Conservation (phyloP, 2,329 filamentous ascomycete genomes). For the Trichophyton rubrum region DNA sequence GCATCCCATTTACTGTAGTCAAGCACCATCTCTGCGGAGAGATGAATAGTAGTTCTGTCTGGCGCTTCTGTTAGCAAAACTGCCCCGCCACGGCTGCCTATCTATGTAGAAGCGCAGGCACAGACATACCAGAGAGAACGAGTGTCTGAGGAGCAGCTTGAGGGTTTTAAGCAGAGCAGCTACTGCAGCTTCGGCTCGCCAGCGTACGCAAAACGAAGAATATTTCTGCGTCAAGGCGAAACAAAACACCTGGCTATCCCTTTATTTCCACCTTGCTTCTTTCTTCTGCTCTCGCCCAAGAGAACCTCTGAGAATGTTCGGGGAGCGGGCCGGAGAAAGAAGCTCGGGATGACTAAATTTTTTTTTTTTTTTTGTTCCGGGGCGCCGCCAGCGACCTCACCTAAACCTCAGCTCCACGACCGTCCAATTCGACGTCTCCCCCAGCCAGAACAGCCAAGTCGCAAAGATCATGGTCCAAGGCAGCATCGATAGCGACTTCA, state of each 20-base stretch:
- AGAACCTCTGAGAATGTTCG: background rate
- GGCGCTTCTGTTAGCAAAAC: background rate
- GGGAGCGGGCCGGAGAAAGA: background rate
- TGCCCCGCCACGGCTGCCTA: background rate
- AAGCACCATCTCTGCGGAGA: conserved; percentile 37
- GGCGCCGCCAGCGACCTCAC: background rate
- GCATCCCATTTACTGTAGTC: conserved; percentile 59
- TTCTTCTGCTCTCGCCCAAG: background rate
- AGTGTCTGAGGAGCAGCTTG: background rate
- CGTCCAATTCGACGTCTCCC: background rate
- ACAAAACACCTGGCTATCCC: background rate
- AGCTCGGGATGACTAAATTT: background rate
- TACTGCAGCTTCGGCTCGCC: background rate
- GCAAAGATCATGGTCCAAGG: background rate
- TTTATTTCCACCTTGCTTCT: background rate
- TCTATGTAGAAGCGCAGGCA: background rate
- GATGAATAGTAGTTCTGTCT: background rate
- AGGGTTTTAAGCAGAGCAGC: background rate
- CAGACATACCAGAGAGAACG: background rate
- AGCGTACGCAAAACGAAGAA: background rate
- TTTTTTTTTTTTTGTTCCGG: conserved; percentile 2
- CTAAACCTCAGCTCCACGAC: background rate
- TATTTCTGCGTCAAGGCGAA: background rate
- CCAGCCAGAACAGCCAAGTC: background rate
- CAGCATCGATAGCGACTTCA: background rate